Evolutionary conservation across 129 eudicot genomes (phyloP).

Genomic region (Scalesia atractyloides): DNA sequence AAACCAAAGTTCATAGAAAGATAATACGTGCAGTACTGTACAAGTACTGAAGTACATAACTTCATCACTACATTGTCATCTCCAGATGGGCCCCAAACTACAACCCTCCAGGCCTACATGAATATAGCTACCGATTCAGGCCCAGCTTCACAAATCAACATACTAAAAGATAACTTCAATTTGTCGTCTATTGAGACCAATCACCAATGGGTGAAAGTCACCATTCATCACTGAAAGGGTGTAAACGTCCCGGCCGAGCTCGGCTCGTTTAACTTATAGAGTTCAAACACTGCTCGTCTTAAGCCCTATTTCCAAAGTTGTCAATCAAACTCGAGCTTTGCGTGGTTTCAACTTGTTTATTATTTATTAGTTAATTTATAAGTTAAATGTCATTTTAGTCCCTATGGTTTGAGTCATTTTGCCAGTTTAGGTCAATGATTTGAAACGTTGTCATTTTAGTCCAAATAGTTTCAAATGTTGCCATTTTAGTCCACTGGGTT

Average conservation of each 20-base stretch:
- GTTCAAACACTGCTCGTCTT: too few relatives aligned
- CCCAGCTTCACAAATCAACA: slow-evolving; percentile 20
- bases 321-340: too few relatives aligned
- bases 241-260: too few relatives aligned
- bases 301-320: too few relatives aligned
- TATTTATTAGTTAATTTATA: too few relatives aligned
- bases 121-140: slow-evolving; percentile 8
- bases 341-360: too few relatives aligned
- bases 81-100: slow-evolving; percentile 16
- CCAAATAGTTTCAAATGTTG: too few relatives aligned
- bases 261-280: neutral
- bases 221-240: neutral
- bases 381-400: too few relatives aligned
- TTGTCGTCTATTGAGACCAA: neutral
- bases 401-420: too few relatives aligned
- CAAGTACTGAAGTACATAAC: neutral
- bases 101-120: neutral
- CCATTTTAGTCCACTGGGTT: too few relatives aligned
- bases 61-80: neutral
- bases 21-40: neutral
- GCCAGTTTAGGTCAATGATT: too few relatives aligned
- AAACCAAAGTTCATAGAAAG: neutral
- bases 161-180: neutral
- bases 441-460: too few relatives aligned
- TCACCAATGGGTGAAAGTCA: neutral